Base-by-base conservation (phyloP, 78 protist species). In the Dictyostelium purpureum region DNA sequence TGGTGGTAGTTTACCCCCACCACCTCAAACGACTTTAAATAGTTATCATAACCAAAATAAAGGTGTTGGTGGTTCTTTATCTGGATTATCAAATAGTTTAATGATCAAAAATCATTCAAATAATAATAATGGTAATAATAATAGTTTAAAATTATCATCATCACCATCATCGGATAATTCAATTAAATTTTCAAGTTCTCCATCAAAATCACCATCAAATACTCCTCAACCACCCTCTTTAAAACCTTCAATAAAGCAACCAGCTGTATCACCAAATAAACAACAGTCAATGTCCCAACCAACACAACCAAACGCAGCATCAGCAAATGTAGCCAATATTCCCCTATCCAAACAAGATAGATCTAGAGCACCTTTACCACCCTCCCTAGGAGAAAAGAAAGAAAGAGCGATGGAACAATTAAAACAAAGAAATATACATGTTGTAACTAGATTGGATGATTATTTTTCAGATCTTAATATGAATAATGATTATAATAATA, bases 401-500 rank as follows among this genome's bases (percentile, higher is more conserved):
- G 91, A 85, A 33, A 49, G 91, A 38, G 91, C 81, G 33, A 11
- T 85, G 6, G 91, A 85, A 43, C 91, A 85, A 45, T 59, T 85
- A 54, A 85, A 85, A 73, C 37, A 66, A 73, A 70, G 78, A 47
- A 85, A 85, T 59, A 85, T 85, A 10, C 70, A 85, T 40, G 38
- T 77, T 12, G 42, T 61, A 10, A 61, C 31, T 12, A n/a, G n/a
- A 14, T 11, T 14, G 7, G 76, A 38, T 0, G 76, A 38, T 1
- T 67, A 67, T 40, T 19, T 37, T 37, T 61, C 24, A 31, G 52
- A 47, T 47, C 7, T 16, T 47, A 61, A 2, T 19, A 6, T 12
- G 6, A n/a, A 54, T 57, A 21, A 26, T 57, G 3, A 4, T 24
- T 24, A 26, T 57, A 57, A 57, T 28, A 57, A 56, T 24, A 35